A percentile compares a stretch with the other conserved stretches of the same genome.
Conservation (phyloP, 768 basidiomycete species). For the Imleria badia region DNA sequence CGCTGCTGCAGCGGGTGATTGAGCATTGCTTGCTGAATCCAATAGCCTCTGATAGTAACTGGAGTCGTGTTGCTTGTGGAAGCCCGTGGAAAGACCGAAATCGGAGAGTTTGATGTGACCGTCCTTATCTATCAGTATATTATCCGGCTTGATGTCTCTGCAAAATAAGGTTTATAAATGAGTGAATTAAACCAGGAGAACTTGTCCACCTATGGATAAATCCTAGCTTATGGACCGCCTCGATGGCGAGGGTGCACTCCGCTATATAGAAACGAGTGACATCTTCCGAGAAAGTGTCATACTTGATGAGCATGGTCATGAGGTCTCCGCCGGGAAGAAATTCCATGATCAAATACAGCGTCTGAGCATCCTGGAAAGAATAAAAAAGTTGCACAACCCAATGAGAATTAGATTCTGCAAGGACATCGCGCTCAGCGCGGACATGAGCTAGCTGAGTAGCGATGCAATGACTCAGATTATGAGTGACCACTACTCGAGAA, state of each 20-base stretch:
- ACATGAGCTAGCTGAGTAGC: conserved; percentile 85
- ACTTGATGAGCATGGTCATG: conserved; percentile 99
- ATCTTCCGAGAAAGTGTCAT: conserved; percentile 98
- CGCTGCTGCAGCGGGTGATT: conserved; percentile 45
- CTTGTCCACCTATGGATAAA: conserved; percentile 88
- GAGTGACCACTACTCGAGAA: neutral
- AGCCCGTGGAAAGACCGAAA: conserved; percentile 98
- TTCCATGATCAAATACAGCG: conserved; percentile 98
- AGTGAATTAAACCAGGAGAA: neutral
- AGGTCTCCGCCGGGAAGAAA: conserved; percentile 97
- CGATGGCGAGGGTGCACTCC: conserved; percentile 96
- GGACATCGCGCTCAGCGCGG: conserved; percentile 93
- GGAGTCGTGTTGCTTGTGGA: conserved; percentile 97
- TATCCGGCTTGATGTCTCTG: conserved; percentile 99
- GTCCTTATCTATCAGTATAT: conserved; percentile 86
- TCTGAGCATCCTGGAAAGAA: conserved; percentile 94
- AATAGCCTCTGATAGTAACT: conserved; percentile 90
- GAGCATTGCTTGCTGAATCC: conserved; percentile 55
- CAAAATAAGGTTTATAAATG: neutral
- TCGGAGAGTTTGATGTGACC: conserved; percentile 98
- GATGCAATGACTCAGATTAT: conserved; percentile 1
- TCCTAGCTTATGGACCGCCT: conserved; percentile 94
- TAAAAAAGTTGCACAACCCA: conserved; percentile 98
- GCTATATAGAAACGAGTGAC: conserved; percentile 98
- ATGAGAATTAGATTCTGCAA: conserved; percentile 91